Evolutionary conservation across 2,329 filamentous ascomycete genomes (phyloP), one percentile per base, ranked within the genome.

Genomic region (Beauveria sp.): DNA sequence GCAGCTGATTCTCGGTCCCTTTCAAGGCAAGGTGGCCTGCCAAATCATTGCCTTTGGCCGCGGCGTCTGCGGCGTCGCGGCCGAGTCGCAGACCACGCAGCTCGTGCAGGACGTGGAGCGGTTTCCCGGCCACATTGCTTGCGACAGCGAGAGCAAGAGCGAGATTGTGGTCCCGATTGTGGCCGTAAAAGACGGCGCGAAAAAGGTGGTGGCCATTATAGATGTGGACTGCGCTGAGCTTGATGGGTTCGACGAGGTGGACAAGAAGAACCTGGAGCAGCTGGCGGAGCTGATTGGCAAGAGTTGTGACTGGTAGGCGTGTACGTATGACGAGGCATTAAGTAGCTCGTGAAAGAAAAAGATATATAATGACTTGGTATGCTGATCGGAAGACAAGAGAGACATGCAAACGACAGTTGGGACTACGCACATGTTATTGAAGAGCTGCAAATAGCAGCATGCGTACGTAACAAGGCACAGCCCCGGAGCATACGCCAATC

Each of bases 61-160:
- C 48, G 90, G 90, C 34, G 90, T 95, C 5, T 93, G 90, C 71
- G 90, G 90, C 3, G 76, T 83, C 7, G 89, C 89, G 0, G 90
- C 89, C 1, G 70, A 80, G 26, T 81, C 77, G 3, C 74, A 75
- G 50, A 70, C 75, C 63, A 92, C 89, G 12, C 88, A 90, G 74
- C 72, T 92, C 7, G 82, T 88, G 0, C 75, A 78, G 14, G 86
- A 95, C 71, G 89, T 95, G 8, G 86, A 90, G 49, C 70, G 76
- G 57, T 93, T 93, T 69, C 88, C 88, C 0, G 90, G 89, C 2
- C 90, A 93, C 71, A 93, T 95, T 69, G 89, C 90, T 10, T 93
- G 90, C 71, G 90, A 95, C 72, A 83, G 84, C 4, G 87, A 85
- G 62, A 90, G 85, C 68, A 83, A 79, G 75, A 93, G 90, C 71